Conservation (phyloP, 1,139 yeast species). For the Lodderomyces orthopsilosis region DNA sequence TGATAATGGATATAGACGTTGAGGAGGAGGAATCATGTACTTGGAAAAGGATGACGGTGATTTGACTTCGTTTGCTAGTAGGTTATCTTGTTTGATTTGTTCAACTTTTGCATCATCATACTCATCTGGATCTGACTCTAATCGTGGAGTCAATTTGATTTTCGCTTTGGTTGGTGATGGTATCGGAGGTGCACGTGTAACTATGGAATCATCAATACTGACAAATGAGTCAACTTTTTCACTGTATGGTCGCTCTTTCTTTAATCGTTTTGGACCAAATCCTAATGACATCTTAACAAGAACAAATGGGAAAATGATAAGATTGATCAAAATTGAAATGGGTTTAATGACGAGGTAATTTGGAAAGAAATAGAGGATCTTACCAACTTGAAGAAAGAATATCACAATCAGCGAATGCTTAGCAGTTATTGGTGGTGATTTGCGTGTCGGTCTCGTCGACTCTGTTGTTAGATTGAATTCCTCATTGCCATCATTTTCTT, state of each 20-base stretch:
- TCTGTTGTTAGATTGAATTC: conserved; percentile 2
- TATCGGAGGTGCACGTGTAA: conserved; percentile 10
- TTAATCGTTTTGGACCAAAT: conserved; percentile 6
- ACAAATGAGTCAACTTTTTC: conserved; percentile 2
- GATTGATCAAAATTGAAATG: conserved; percentile 18
- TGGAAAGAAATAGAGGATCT: conserved; percentile 20
- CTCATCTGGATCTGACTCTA: conserved; percentile 4
- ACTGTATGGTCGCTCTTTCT: neutral
- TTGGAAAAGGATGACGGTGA: conserved; percentile 55
- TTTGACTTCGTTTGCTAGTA: conserved; percentile 47
- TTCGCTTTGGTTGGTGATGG: conserved; percentile 2
- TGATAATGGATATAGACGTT: conserved; percentile 41
- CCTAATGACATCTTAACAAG: conserved; percentile 9
- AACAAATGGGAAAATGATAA: conserved; percentile 21
- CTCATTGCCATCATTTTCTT: conserved; percentile 8
- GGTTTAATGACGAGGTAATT: conserved; percentile 22
- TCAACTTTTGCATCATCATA: conserved; percentile 39
- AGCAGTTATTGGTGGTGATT: neutral
- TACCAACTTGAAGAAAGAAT: conserved; percentile 5
- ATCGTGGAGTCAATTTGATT: neutral
- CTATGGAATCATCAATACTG: conserved; percentile 11
- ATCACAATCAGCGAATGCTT: neutral
- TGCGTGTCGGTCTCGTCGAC: neutral
- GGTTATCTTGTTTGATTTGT: conserved; percentile 37
- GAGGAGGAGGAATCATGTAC: conserved; percentile 50